Percentiles rank a stretch among this genome's conserved stretches.
Evolutionary conservation across 2,329 filamentous ascomycete species (phyloP).

Genomic region (Penicillium concentricum): DNA sequence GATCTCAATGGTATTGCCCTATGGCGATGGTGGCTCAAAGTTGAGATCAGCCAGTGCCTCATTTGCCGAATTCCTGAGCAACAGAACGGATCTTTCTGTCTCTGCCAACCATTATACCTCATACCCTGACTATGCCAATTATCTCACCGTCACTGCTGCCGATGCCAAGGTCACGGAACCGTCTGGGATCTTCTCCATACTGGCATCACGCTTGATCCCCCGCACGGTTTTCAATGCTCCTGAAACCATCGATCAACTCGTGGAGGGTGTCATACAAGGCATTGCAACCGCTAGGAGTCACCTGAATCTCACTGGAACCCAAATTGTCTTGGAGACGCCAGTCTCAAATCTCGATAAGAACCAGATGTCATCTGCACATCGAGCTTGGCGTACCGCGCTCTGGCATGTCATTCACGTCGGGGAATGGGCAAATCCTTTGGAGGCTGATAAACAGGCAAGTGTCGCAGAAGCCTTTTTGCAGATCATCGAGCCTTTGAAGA

Average conservation of each 20-base stretch:
- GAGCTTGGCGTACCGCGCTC: constrained; percentile 8
- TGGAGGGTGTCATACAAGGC: constrained; percentile 3
- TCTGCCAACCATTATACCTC: constrained; percentile 1
- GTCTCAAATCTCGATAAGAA: constrained; percentile 1
- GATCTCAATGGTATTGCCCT: constrained; percentile 5
- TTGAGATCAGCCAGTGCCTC: neutral
- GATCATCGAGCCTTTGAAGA: constrained; percentile 16
- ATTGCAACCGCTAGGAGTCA: neutral
- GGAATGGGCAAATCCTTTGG: constrained; percentile 2
- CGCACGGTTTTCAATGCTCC: neutral
- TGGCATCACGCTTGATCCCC: constrained; percentile 11
- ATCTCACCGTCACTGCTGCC: too few species aligned
- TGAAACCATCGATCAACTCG: neutral
- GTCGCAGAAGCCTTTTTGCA: neutral
- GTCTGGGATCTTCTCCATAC: constrained; percentile 8
- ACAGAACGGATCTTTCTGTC: neutral
- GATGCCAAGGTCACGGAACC: constrained; percentile 4
- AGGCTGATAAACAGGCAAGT: neutral
- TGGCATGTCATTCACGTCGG: constrained; percentile 9
- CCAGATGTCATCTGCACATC: neutral
- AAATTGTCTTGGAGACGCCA: constrained; percentile 8
- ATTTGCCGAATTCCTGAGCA: constrained; percentile 1
- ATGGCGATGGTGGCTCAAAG: neutral
- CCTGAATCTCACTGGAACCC: neutral
- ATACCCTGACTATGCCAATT: constrained; percentile 6